Percentiles rank a stretch among this genome's conserved stretches.
Evolutionary conservation across 2,329 filamentous ascomycete genomes (phyloP).

Genomic region (Neofusicoccum laricinum): DNA sequence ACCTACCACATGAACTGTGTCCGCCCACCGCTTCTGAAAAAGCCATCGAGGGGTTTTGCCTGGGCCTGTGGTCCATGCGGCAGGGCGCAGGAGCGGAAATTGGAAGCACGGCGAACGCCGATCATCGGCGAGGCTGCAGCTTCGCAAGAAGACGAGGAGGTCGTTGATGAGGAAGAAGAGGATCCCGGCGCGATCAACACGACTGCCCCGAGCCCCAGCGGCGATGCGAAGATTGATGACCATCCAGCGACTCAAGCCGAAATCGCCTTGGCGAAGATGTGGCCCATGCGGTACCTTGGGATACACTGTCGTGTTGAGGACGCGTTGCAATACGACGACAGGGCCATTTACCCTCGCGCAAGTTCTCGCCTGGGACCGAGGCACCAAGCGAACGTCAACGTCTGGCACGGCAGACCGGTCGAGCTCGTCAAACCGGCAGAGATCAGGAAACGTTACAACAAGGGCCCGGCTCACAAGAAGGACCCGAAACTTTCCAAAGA

Average conservation of each 20-base stretch:
- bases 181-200: slow-evolving; percentile 37
- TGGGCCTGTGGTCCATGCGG: slow-evolving; percentile 98
- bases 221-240: slow-evolving; percentile 55
- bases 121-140: slow-evolving; percentile 56
- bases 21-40: slow-evolving; percentile 85
- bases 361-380: slow-evolving; percentile 88
- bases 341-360: slow-evolving; percentile 86
- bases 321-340: slow-evolving; percentile 92
- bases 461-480: slow-evolving; percentile 64
- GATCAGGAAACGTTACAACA: slow-evolving; percentile 72
- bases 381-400: slow-evolving; percentile 80
- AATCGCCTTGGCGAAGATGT: slow-evolving; percentile 86
- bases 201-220: slow-evolving; percentile 50
- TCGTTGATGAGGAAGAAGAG: slow-evolving; percentile 69
- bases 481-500: slow-evolving; percentile 78
- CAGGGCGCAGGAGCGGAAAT: slow-evolving; percentile 86
- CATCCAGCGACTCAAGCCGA: slow-evolving; percentile 75
- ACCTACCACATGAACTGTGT: slow-evolving; percentile 99
- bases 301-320: slow-evolving; percentile 95
- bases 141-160: slow-evolving; percentile 62
- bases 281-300: slow-evolving; percentile 93
- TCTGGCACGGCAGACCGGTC: slow-evolving; percentile 86
- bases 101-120: slow-evolving; percentile 86
- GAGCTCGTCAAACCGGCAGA: slow-evolving; percentile 86
- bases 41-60: slow-evolving; percentile 93